Conservation (phyloP, 371 early-diverging fungal species). For the Rhizopus delemar region DNA sequence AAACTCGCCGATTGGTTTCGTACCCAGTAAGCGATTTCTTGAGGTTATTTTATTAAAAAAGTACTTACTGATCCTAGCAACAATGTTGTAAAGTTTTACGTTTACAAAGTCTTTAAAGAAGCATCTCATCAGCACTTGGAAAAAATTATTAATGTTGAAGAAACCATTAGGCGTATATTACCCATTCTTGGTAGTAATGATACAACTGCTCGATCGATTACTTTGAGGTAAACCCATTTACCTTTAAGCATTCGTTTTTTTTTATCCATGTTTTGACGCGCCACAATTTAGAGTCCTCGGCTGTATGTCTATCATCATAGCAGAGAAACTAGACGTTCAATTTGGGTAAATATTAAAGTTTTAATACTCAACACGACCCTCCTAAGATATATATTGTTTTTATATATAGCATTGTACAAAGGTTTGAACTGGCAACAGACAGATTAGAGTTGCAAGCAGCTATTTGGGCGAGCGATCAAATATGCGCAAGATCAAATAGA, state of each 20-base stretch:
- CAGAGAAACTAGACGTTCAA: constrained; percentile 58
- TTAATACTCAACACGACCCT: background rate
- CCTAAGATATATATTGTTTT: background rate
- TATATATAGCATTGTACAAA: constrained; percentile 38
- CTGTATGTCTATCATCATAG: constrained; percentile 57
- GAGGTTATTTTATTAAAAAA: background rate
- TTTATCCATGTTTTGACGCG: background rate
- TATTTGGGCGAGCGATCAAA: constrained; percentile 58
- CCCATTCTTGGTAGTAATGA: constrained; percentile 58
- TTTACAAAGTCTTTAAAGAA: constrained; percentile 55
- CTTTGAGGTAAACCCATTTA: constrained; percentile 47
- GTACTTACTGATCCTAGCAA: constrained; percentile 32
- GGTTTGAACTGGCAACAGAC: constrained; percentile 49
- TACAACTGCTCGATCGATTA: constrained; percentile 53
- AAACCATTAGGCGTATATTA: constrained; percentile 53
- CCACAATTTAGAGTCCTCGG: constrained; percentile 47
- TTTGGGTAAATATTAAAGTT: constrained; percentile 44
- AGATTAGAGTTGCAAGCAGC: constrained; percentile 58
- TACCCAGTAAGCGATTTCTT: constrained; percentile 33
- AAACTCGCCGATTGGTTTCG: constrained; percentile 64
- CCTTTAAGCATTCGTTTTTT: background rate
- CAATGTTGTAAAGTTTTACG: constrained; percentile 53
- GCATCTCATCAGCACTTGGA: constrained; percentile 51
- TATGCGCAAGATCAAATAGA: constrained; percentile 52
- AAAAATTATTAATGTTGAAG: constrained; percentile 58